Evolutionary conservation across 1,284 basidiomycete species (phyloP), one percentile per base, ranked within the genome.

Genomic region (Chondrostereum purpureum): DNA sequence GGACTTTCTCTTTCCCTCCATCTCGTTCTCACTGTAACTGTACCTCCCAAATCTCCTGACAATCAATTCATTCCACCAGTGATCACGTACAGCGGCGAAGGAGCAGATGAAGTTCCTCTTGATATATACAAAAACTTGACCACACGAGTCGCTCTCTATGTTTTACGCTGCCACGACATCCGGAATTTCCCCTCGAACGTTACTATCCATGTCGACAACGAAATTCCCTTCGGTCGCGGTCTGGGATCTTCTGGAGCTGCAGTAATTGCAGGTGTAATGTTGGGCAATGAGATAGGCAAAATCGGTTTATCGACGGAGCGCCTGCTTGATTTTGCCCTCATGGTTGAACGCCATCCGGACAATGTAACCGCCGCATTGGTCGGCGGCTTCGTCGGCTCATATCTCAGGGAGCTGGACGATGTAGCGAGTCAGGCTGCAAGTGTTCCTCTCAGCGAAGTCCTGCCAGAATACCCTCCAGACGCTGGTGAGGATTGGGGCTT

Each of bases 261-360:
- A 11, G 96, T 99, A 54, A 88, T 99, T 55, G 95, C 93, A 0
- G 96, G 96, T 37, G 89, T 97, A 18, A 73, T 97, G 27, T 78
- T 99, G 39, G 96, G 88, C 33, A 80, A 94, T 62, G 75, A 83
- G 14, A 72, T 99, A 11, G 95, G 91, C 12, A 54, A 79, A 40
- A 75, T 99, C 49, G 61, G 73, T 18, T 78, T 99, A 11, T 61
- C 84, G 13, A 73, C 67, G 22, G 77, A 76, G 42, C 80, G 96
- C 20, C 72, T 96, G 55, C 78, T 99, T 47, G 96, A 99, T 67
- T 95, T 92, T 61, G 94, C 96, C 1, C 76, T 99, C 47, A 99
- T 99, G 96, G 94, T 99, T 57, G 96, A 99, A 66, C 80, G 96
- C 8, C 96, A 99, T 64, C 96, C 96, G 5, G 96, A 99, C 69